Evolutionary conservation across 1,284 basidiomycete species (phyloP).

Genomic region (Puccinia coronata): DNA sequence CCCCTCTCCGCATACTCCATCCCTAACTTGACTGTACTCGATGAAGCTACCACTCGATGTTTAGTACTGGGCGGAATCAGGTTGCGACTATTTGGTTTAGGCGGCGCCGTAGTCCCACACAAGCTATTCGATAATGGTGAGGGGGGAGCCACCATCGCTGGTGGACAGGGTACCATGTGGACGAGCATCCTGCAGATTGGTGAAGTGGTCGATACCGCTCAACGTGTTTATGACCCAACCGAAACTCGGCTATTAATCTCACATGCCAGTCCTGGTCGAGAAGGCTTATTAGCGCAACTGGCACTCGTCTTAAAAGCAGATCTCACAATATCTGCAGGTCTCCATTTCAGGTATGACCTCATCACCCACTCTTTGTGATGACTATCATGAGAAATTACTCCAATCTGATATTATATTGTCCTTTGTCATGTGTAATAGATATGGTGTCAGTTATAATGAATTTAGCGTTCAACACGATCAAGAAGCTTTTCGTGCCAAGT

Average conservation of each 20-base stretch:
- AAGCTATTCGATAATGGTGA: slow-evolving; percentile 98
- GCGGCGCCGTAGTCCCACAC: slow-evolving; percentile 91
- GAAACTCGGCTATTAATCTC: slow-evolving; percentile 93
- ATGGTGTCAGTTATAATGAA: slow-evolving; percentile 93
- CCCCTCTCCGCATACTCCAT: slow-evolving; percentile 54
- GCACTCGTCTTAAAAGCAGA: slow-evolving; percentile 89
- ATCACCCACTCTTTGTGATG: too few species aligned
- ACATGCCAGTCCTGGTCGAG: slow-evolving; percentile 87
- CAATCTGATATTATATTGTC: too few species aligned
- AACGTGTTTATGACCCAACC: slow-evolving; percentile 79
- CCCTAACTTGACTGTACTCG: slow-evolving; percentile 83
- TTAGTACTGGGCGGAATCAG: slow-evolving; percentile 91
- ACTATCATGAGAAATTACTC: too few species aligned
- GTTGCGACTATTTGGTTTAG: slow-evolving; percentile 87
- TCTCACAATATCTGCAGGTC: slow-evolving; percentile 86
- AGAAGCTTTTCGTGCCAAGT: slow-evolving; percentile 82
- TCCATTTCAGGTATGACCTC: slow-evolving; percentile 77
- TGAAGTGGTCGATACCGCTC: slow-evolving; percentile 94
- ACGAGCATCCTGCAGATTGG: slow-evolving; percentile 95
- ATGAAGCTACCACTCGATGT: slow-evolving; percentile 87
- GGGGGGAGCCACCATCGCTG: slow-evolving; percentile 90
- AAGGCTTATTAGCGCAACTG: slow-evolving; percentile 88
- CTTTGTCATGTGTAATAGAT: slow-evolving; percentile 58
- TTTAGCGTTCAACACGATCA: slow-evolving; percentile 89
- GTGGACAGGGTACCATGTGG: slow-evolving; percentile 98